Evolutionary conservation across 2,329 filamentous ascomycete species (phyloP), one percentile per base, ranked within the genome.

Genomic region (Fusarium sp.): DNA sequence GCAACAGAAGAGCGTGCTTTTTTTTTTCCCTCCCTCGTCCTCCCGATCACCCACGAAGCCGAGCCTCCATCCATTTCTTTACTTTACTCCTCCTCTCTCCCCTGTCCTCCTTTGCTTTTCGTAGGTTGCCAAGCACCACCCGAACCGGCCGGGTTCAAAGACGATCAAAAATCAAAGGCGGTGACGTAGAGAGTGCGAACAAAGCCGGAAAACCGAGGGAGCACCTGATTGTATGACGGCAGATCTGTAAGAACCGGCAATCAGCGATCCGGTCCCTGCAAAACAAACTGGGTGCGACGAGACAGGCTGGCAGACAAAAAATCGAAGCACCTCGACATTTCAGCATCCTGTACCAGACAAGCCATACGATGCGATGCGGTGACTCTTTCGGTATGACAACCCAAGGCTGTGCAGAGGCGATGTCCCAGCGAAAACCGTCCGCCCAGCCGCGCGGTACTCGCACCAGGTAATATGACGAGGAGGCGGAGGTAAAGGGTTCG

Each of bases 171-270:
- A 16, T 18, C 14, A 42, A 23, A 40, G 61, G 68, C 61, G 23
- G 68, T 63, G 68, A 70, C 68, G 68, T 71, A 70, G 64, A 64
- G 54, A 53, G 25, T 31, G n/a, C 18, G 44, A 60, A 38, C 54
- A 50, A 58, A 60, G 55, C 55, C 62, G 51, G 40, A 18, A 62
- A 63, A 68, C 64, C 58, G 51, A 71, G 61, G 64, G 31, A 68
- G 49, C 49, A 62, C 49, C 36, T 62, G 53, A 44, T 42, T 68
- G 61, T 62, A 68, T 68, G 68, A 70, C 61, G 68, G 64, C 58
- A 70, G 68, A 65, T 68, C 53, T 70, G 53, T 61, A 58, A 67
- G 23, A 50, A 58, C 67, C 67, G 64, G 67, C 60, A 70, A 58
- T 54, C 53, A 68, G 31, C 64, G 60, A 68, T 36, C 67, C 67